Evolutionary conservation across 2,329 filamentous ascomycete genomes (phyloP).

Genomic region (Cladophialophora bantiana): DNA sequence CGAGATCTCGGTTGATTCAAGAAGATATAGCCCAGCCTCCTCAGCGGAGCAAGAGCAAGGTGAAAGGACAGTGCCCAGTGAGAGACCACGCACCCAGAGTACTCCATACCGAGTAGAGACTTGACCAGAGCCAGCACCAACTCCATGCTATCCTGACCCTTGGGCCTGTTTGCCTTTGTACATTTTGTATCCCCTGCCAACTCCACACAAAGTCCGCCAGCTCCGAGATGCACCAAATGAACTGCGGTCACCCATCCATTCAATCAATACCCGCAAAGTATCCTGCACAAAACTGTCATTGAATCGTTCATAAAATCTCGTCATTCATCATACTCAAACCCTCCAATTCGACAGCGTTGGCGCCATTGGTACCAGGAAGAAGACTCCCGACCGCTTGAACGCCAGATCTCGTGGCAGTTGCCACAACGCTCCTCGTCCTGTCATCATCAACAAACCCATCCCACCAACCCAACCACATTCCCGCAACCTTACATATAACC

Average conservation of each 20-base stretch:
- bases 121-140: neutral
- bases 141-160: neutral
- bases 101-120: too few species aligned
- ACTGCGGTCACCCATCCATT: neutral
- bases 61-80: too few species aligned
- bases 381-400: conserved; percentile 19
- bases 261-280: neutral
- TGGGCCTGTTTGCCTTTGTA: neutral
- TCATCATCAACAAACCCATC: conserved; percentile 54
- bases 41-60: too few species aligned
- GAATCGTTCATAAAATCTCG: conserved; percentile 38
- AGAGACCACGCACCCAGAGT: too few species aligned
- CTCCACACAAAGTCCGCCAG: neutral
- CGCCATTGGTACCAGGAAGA: conserved; percentile 13
- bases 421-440: conserved; percentile 27
- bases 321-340: conserved; percentile 40
- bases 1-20: too few species aligned
- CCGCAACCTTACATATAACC: conserved; percentile 30
- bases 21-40: too few species aligned
- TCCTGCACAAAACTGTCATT: conserved; percentile 3
- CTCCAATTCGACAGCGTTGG: conserved; percentile 16
- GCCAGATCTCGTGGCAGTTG: conserved; percentile 17
- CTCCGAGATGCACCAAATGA: neutral
- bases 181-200: neutral
- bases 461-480: conserved; percentile 47